phyloP scores from a whole-genome alignment of 176 grass and related monocot species.

The Secale cereale region DNA sequence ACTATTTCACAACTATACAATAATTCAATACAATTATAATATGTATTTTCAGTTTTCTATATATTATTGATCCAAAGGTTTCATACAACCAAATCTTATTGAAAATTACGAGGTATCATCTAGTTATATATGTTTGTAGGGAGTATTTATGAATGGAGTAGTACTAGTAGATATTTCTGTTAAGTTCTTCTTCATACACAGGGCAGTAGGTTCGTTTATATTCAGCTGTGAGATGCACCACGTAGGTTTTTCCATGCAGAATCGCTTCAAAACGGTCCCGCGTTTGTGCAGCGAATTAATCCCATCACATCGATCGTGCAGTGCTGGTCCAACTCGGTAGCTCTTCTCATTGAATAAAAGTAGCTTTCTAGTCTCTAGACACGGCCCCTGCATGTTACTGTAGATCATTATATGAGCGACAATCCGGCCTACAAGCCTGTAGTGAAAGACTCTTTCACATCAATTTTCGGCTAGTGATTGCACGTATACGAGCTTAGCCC shows the following conservation, averaged over 20 bases:
- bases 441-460: not conserved
- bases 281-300: not conserved
- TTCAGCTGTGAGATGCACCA: not conserved
- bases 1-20: no score
- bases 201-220: not conserved
- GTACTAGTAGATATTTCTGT: not conserved
- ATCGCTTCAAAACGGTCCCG: not conserved
- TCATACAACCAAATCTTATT: no score
- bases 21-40: no score
- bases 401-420: not conserved
- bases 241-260: not conserved
- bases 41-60: no score
- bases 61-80: no score
- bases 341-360: slow-evolving; percentile 7
- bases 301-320: not conserved
- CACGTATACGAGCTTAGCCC: not conserved
- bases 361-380: not conserved
- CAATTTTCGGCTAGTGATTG: not conserved
- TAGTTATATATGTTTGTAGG: no score
- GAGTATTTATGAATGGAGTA: no score
- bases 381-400: not conserved
- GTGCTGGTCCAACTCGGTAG: not conserved
- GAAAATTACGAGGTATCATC: no score
- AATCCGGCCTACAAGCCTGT: not conserved
- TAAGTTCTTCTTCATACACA: not conserved